These are phyloP conservation scores for Aeschynomene evenia DNA, from an alignment of 306 rosid species.

Conservation along the genomic window DNA sequence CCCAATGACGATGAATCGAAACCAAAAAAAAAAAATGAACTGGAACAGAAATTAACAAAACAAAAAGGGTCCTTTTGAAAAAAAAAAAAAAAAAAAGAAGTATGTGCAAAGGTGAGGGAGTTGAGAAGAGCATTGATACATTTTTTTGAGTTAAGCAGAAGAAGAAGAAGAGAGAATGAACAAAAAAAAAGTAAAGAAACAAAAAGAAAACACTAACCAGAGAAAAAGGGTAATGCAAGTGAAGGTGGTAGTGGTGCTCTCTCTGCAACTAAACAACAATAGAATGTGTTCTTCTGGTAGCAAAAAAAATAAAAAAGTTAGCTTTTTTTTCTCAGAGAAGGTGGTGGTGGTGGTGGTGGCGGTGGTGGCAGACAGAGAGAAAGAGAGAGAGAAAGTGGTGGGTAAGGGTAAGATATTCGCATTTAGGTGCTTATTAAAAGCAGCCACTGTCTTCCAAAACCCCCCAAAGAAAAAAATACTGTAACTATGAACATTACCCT, in stretches of 20 bases:
- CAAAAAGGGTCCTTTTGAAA: neutral
- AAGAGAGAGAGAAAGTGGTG: slow-evolving; percentile 13
- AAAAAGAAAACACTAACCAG: neutral
- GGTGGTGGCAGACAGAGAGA: slow-evolving; percentile 29
- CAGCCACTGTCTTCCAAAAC: neutral
- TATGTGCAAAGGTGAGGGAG: neutral
- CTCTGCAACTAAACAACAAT: neutral
- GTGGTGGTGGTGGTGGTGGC: slow-evolving; percentile 23
- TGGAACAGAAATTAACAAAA: neutral
- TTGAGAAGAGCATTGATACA: neutral
- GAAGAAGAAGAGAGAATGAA: neutral
- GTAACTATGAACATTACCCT: slow-evolving; percentile 6
- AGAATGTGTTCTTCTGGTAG: neutral
- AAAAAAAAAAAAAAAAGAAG: neutral
- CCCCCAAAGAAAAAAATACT: too few relatives aligned
- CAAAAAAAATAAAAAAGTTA: too few relatives aligned
- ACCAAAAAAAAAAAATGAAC: neutral
- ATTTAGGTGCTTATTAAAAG: slow-evolving; percentile 65
- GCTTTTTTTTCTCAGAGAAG: too few relatives aligned
- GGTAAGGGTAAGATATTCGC: slow-evolving; percentile 54
- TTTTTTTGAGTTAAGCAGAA: neutral
- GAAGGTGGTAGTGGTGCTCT: neutral
- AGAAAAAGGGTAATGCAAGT: neutral
- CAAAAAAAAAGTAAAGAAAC: neutral
- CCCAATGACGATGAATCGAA: slow-evolving; percentile 19